Evolutionary conservation across 2,329 filamentous ascomycete genomes (phyloP).

Genomic region (Trichoderma simmonsii): DNA sequence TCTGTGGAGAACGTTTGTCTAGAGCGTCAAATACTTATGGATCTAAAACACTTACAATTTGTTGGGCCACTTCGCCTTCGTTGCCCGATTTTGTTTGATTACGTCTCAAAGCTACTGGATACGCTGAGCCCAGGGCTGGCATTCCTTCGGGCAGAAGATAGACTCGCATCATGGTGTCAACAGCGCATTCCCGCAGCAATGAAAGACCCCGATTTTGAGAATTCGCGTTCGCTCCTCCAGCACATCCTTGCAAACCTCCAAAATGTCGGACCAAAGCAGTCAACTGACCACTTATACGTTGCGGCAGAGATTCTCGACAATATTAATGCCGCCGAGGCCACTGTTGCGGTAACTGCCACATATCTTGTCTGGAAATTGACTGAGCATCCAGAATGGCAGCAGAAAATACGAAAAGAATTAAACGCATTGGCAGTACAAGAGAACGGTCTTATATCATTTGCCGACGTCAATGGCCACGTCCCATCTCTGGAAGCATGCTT

Average conservation of each 20-base stretch:
- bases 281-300: neutral
- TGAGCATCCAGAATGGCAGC: neutral
- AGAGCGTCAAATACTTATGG: neutral
- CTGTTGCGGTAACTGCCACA: neutral
- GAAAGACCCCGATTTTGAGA: neutral
- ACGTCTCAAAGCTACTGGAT: neutral
- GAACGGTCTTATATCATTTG: neutral
- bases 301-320: neutral
- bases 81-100: neutral
- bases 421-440: neutral
- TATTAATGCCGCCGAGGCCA: neutral
- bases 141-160: neutral
- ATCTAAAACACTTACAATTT: neutral
- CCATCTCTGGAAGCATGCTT: neutral
- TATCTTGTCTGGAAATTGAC: neutral
- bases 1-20: neutral
- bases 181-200: neutral
- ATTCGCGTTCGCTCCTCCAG: neutral
- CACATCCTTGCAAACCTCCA: neutral
- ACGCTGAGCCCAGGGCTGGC: neutral
- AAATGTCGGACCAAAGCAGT: neutral
- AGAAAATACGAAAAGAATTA: neutral
- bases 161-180: neutral
- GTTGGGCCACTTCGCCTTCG: neutral
- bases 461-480: neutral